Evolutionary conservation across 352 stramenopile species (phyloP).

Genomic region (Pythium phragmiticola): DNA sequence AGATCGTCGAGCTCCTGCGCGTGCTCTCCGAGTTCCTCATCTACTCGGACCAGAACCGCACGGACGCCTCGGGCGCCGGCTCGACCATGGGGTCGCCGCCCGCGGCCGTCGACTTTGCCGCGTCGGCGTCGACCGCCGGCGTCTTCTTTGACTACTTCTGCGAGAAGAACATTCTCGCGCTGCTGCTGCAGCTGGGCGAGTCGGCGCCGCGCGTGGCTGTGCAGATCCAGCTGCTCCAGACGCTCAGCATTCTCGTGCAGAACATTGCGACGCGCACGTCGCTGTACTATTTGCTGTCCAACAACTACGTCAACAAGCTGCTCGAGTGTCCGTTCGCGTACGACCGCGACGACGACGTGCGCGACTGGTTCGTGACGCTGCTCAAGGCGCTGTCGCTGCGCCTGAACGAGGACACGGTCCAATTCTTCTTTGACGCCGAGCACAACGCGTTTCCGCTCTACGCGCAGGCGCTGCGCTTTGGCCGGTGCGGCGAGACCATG

Average conservation of each 20-base stretch:
- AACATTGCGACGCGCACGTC: slow-evolving; percentile 88
- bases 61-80: slow-evolving; percentile 8
- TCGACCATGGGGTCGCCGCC: slow-evolving; percentile 8
- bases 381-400: slow-evolving; percentile 85
- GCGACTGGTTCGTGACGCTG: slow-evolving; percentile 88
- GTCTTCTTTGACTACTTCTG: slow-evolving; percentile 96
- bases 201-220: slow-evolving; percentile 51
- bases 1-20: slow-evolving; percentile 82
- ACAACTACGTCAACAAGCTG: slow-evolving; percentile 94
- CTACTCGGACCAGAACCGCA: slow-evolving; percentile 83
- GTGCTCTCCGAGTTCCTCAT: slow-evolving; percentile 86
- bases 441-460: slow-evolving; percentile 67
- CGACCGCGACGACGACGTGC: slow-evolving; percentile 77
- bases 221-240: slow-evolving; percentile 93
- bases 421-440: slow-evolving; percentile 85
- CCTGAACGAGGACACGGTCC: slow-evolving; percentile 86
- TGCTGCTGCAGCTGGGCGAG: slow-evolving; percentile 86
- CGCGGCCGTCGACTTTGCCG: slow-evolving; percentile 22
- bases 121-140: slow-evolving; percentile 27
- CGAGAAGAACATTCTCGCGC: slow-evolving; percentile 93
- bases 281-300: slow-evolving; percentile 94
- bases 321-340: slow-evolving; percentile 78
- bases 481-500: slow-evolving; percentile 77
- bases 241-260: slow-evolving; percentile 90
- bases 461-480: slow-evolving; percentile 65